Conservation (phyloP, 2,329 filamentous ascomycete species). For the Aspergillus oerlinghausenensis region DNA sequence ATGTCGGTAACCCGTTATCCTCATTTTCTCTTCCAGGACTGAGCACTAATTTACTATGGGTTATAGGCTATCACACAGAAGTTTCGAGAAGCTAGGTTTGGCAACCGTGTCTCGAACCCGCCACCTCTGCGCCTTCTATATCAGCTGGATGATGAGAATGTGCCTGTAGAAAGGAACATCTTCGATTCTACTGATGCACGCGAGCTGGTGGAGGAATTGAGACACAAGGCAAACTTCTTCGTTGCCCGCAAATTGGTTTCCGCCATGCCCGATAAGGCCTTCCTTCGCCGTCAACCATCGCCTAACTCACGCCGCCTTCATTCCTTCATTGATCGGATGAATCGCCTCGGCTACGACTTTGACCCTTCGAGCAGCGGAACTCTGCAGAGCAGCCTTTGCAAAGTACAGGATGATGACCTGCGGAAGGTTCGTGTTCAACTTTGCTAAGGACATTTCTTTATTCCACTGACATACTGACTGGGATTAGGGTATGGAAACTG, state of each 20-base stretch:
- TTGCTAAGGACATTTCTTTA: background rate
- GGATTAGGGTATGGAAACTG: slow-evolving; percentile 79
- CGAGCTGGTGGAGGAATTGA: slow-evolving; percentile 90
- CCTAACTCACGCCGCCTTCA: slow-evolving; percentile 85
- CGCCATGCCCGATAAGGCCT: slow-evolving; percentile 82
- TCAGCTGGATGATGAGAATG: slow-evolving; percentile 95
- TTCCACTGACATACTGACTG: slow-evolving; percentile 2
- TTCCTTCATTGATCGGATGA: slow-evolving; percentile 91
- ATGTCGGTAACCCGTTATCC: slow-evolving; percentile 47
- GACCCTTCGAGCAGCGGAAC: slow-evolving; percentile 85
- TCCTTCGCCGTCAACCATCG: slow-evolving; percentile 78
- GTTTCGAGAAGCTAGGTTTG: slow-evolving; percentile 83
- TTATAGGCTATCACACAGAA: slow-evolving; percentile 71
- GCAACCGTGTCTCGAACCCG: slow-evolving; percentile 71
- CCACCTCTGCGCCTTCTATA: slow-evolving; percentile 84
- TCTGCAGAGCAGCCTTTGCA: slow-evolving; percentile 92
- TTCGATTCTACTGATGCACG: slow-evolving; percentile 87
- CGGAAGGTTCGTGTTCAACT: slow-evolving; percentile 59
- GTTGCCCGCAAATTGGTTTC: slow-evolving; percentile 78
- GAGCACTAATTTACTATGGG: background rate
- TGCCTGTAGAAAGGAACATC: slow-evolving; percentile 92
- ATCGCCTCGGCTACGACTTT: slow-evolving; percentile 80
- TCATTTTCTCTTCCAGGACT: background rate
- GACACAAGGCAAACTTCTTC: slow-evolving; percentile 86
- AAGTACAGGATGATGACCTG: slow-evolving; percentile 79